A percentile compares a stretch with the other conserved stretches of the same genome.
These are phyloP conservation scores for Oryza officinalis DNA, from an alignment of 176 grass and related monocot species.

Conservation along the genomic window DNA sequence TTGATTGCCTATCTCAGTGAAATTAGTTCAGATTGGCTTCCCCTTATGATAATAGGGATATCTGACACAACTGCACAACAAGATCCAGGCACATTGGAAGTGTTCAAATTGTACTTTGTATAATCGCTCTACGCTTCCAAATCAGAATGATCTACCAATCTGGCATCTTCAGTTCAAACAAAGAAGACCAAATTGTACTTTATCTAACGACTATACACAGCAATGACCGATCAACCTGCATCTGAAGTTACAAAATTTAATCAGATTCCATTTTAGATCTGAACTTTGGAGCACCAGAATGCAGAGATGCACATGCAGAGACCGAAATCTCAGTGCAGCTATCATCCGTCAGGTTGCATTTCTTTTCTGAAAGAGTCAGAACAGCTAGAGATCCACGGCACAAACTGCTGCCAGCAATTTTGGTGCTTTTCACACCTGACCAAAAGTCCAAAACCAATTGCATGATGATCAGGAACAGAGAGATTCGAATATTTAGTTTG, in stretches of 20 bases:
- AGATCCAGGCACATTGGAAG: not conserved
- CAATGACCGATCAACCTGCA: not conserved
- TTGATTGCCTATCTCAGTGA: not conserved
- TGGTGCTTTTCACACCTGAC: not conserved
- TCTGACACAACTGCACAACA: not conserved
- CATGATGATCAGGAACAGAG: slow-evolving; percentile 20
- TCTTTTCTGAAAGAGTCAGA: slow-evolving; percentile 14
- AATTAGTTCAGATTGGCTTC: not conserved
- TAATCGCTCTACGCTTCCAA: not conserved
- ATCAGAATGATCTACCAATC: not conserved
- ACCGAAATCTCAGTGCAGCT: not conserved
- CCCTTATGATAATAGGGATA: not conserved
- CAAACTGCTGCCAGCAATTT: not conserved
- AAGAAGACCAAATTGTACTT: not conserved
- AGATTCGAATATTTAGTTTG: not conserved
- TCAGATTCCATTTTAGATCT: not conserved
- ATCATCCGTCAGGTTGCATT: not conserved
- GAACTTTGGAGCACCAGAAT: not conserved
- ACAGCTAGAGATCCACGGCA: not conserved
- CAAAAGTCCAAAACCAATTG: not conserved
- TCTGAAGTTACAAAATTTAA: not conserved
- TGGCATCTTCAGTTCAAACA: not conserved
- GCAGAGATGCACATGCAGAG: not conserved
- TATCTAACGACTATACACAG: not conserved
- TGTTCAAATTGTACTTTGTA: slow-evolving; percentile 19